Base-by-base conservation (phyloP, 176 grass and related monocot genomes). In the Typha latifolia region DNA sequence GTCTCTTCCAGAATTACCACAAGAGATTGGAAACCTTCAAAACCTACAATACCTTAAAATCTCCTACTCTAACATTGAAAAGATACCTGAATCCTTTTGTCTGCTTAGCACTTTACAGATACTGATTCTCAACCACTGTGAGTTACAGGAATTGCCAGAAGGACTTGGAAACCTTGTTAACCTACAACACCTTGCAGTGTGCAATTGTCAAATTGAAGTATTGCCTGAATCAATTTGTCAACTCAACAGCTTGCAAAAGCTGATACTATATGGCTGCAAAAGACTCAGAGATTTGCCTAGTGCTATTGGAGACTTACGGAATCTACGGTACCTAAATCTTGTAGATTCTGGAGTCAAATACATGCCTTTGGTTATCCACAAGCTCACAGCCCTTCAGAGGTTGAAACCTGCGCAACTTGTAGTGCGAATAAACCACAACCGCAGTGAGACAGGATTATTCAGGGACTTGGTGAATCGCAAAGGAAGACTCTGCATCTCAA, bases 181-280 rank as follows among this genome's bases (percentile, higher is more conserved):
- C 6, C 20, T 68, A 34, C 8, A 18, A 34, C 14, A 67, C 4
- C 12, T 84, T 57, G 19, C 48, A 73, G 3, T 24, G 0, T 6
- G 10, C 72, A 19, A 32, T 63, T 32, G 32, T 66, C 27, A 9
- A 16, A 26, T 8, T 71, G 12, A 6, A 47, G 48, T 48, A 14
- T 13, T 11, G 22, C 67, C 71, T 71, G 34, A 71, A 14, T 79
- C 68, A 24, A 12, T 80, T 64, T 63, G 49, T 10, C 7, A 61
- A 51, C 71, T 84, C 76, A 70, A 63, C 73, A 75, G 32, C 61
- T 76, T 84, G 29, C 76, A 84, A 21, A 80, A 1, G 37, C 14
- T 72, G 6, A 13, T n/a, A 0, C 15, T 65, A 6, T 1, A 1
- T 63, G 15, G 0, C 2, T 50, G 27, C 18, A 11, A 12, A 43